A percentile compares a stretch with the other conserved stretches of the same genome.
Evolutionary conservation across 352 stramenopile species (phyloP).

Genomic region (Saprolegnia diclina): DNA sequence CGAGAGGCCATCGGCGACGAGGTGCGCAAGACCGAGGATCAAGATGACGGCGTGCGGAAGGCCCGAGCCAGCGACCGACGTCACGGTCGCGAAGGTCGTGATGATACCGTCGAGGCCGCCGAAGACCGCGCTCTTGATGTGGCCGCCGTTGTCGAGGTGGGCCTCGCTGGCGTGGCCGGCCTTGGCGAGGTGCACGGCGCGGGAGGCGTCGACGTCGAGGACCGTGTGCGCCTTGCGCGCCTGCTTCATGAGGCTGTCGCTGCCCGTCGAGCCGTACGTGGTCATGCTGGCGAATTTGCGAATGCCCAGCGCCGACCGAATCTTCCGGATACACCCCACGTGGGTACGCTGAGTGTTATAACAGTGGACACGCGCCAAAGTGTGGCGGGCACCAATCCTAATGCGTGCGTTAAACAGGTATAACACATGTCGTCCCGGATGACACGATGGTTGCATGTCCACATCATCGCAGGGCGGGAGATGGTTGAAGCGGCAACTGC

Average conservation of each 20-base stretch:
- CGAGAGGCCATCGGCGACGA: slow-evolving; percentile 91
- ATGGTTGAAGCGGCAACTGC: too few relatives aligned
- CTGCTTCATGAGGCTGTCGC: slow-evolving; percentile 12
- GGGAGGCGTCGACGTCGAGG: slow-evolving; percentile 16
- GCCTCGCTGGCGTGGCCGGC: slow-evolving; percentile 56
- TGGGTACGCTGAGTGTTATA: too few relatives aligned
- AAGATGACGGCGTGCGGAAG: slow-evolving; percentile 88
- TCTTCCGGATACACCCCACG: too few relatives aligned
- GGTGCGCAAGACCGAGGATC: slow-evolving; percentile 92
- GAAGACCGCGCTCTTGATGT: slow-evolving; percentile 90
- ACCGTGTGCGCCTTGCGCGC: slow-evolving; percentile 14
- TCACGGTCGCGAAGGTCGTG: slow-evolving; percentile 94
- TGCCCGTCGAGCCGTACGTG: slow-evolving; percentile 5
- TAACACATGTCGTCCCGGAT: too few relatives aligned
- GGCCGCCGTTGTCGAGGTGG: slow-evolving; percentile 57
- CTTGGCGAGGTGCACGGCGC: slow-evolving; percentile 23
- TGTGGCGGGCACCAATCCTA: too few relatives aligned
- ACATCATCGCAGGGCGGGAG: too few relatives aligned
- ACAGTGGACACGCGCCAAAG: too few relatives aligned
- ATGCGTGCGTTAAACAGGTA: too few relatives aligned
- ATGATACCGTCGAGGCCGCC: slow-evolving; percentile 95
- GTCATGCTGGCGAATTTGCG: background rate
- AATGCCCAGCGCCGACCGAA: background rate
- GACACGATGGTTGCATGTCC: too few relatives aligned
- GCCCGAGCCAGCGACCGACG: slow-evolving; percentile 86